Evolutionary conservation across 2,329 filamentous ascomycete species (phyloP), one percentile per base, ranked within the genome.

Genomic region (Leptographium flavum): DNA sequence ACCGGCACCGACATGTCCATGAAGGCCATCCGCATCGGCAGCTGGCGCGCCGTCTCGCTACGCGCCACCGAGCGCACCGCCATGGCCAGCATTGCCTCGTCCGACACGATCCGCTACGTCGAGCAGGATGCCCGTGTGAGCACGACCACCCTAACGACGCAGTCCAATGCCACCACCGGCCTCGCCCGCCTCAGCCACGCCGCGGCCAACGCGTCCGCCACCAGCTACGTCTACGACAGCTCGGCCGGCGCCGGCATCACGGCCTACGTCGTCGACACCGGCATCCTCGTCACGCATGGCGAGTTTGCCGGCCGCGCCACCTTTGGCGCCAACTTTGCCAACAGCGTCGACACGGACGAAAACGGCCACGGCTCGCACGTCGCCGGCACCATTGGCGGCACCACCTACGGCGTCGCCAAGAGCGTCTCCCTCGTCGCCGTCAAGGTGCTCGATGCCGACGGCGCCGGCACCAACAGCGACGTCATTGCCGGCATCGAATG

Each of bases 341-440:
- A 71, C 59, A 52, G 55, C 43, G 56, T 60, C 33, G 64, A 76
- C 54, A 66, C 65, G 4, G 74, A 79, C 45, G 65, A 71, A 51
- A 74, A 79, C 54, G 77, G 77, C 13, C 78, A 81, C 59, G 78
- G 78, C 35, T 76, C 67, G 45, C 79, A 81, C 62, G 74, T 79
- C 23, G 69, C 75, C 10, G 78, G 75, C 22, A 81, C 75, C 15
- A 72, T 79, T 37, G 78, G 65, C 21, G 74, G 75, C 30, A 64
- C 62, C 44, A 79, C 71, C 3, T 80, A 74, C 47, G 78, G 78
- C 50, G 74, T 81, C 5, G 73, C 76, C 53, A 79, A 79, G 63
- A 69, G 69, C 45, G 68, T 67, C 46, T 60, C 44, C 25, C 45
- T 51, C 9, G 45, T 47, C 15, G 49, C 47, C 21, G 49, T 50